Base-by-base conservation (phyloP, 2,329 filamentous ascomycete species). In the Phoma sp. region DNA sequence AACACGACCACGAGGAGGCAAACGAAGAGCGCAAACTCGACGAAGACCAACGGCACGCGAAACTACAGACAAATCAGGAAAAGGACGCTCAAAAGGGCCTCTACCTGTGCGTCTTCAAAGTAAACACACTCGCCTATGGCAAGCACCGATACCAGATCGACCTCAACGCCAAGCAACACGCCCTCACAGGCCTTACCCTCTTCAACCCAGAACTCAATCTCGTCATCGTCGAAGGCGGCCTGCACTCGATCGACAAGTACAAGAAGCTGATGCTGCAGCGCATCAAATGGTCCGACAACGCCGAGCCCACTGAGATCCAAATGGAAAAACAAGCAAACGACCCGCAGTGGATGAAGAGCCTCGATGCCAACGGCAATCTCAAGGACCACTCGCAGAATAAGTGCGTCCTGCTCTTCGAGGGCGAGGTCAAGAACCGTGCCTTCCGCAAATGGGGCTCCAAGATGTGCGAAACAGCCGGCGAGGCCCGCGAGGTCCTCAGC, bases 201-300 rank as follows among this genome's bases (percentile, higher is more conserved):
- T 88, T 97, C 82, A 88, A 97, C 69, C 95, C 95, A 1, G 89
- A 88, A 61, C 88, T 96, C 76, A 96, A 90, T 71, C 78, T 99
- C 3, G 86, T 99, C 15, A 86, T 99, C 60, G 92, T 96, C 1
- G 96, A 99, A 74, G 95, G 94, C 31, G 95, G 95, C 35, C 82
- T 87, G 56, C 88, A 95, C 78, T 90, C 89, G 55, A 89, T 95
- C 72, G 87, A 86, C 47, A 88, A 88, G 60, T 98, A 94, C 81
- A 92, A 90, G 74, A 97, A 96, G 74, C 82, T 99, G 27, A 93
- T 99, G 91, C 81, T 96, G 38, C 88, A 94, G 65, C 92, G 95
- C 43, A 92, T 98, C 69, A 89, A 96, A 74, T 99, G 96, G 95
- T 90, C 89, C 2, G 93, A 98, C 72, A 96, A 96, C 65, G 84